Conservation (phyloP, 2,329 filamentous ascomycete genomes). For the Endoconidiophora laricicola region DNA sequence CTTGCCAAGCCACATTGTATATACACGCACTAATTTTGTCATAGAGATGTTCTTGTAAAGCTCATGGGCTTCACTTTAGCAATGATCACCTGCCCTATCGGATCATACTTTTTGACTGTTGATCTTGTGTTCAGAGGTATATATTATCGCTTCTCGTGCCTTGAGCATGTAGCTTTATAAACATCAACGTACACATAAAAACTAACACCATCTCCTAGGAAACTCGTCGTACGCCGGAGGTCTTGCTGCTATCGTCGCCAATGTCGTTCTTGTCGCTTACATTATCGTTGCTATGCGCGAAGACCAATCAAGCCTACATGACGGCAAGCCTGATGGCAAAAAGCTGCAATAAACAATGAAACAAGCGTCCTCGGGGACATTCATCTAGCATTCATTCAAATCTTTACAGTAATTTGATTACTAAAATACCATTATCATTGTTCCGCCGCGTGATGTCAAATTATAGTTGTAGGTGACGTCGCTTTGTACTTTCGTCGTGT, state of each 20-base stretch:
- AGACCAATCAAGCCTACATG: constrained; percentile 41
- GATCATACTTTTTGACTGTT: constrained; percentile 72
- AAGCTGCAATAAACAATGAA: constrained; percentile 27
- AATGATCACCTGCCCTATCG: constrained; percentile 77
- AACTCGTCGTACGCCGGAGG: constrained; percentile 80
- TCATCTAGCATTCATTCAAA: too few relatives aligned
- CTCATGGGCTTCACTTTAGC: constrained; percentile 78
- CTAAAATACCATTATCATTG: too few relatives aligned
- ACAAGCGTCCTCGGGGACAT: background rate
- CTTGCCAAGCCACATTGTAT: constrained; percentile 5
- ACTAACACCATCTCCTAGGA: background rate
- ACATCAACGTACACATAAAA: background rate
- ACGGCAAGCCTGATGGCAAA: constrained; percentile 28
- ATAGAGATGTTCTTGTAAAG: constrained; percentile 71
- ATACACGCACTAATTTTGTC: background rate
- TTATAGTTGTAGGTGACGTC: too few relatives aligned
- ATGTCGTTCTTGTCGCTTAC: constrained; percentile 80
- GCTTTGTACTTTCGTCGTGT: too few relatives aligned
- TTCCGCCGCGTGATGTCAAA: too few relatives aligned
- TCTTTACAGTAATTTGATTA: too few relatives aligned
- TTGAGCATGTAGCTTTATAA: background rate
- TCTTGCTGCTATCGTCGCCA: constrained; percentile 74
- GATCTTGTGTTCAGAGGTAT: constrained; percentile 62
- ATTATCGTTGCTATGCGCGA: constrained; percentile 83
- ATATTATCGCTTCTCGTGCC: constrained; percentile 15